phyloP scores from a whole-genome alignment of 1,284 basidiomycete genomes.

The Malassezia sympodialis region DNA sequence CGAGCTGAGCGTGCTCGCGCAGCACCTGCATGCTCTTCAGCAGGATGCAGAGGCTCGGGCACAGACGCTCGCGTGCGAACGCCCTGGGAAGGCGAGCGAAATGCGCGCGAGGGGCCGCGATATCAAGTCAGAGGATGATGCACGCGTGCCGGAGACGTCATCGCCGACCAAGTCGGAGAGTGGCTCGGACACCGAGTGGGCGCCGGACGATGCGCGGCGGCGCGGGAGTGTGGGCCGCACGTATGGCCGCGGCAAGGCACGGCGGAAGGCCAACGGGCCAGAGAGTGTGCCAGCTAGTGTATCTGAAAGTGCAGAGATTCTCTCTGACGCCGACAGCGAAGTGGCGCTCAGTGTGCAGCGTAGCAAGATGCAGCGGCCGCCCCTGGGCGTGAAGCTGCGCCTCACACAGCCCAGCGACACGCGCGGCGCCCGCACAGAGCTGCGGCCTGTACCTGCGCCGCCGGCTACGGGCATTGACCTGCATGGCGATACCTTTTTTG shows the following conservation, averaged over 20 bases:
- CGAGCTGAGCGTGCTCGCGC: constrained; percentile 1
- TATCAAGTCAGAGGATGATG: background rate
- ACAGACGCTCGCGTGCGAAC: constrained; percentile 1
- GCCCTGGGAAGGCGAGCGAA: background rate
- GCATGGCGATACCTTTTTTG: constrained; percentile 9
- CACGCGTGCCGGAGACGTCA: background rate
- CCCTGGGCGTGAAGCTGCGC: constrained; percentile 7
- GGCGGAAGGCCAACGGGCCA: background rate
- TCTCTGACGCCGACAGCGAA: background rate
- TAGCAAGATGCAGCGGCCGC: background rate
- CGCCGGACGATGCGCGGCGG: background rate
- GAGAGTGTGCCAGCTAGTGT: background rate
- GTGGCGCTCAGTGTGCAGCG: background rate
- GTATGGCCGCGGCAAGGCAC: constrained; percentile 4
- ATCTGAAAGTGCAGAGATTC: background rate
- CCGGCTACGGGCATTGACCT: background rate
- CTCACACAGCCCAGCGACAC: background rate
- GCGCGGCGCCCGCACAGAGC: background rate
- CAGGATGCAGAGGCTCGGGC: constrained; percentile 5
- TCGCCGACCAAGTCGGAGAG: background rate
- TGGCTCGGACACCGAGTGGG: constrained; percentile 3
- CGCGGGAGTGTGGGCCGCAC: background rate
- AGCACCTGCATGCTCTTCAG: constrained; percentile 5
- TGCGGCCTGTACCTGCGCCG: background rate
- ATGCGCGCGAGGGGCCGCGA: background rate